Percentiles rank a stretch among this genome's conserved stretches.
Evolutionary conservation across 2,329 filamentous ascomycete genomes (phyloP).

Genomic region (Truncatella angustata): DNA sequence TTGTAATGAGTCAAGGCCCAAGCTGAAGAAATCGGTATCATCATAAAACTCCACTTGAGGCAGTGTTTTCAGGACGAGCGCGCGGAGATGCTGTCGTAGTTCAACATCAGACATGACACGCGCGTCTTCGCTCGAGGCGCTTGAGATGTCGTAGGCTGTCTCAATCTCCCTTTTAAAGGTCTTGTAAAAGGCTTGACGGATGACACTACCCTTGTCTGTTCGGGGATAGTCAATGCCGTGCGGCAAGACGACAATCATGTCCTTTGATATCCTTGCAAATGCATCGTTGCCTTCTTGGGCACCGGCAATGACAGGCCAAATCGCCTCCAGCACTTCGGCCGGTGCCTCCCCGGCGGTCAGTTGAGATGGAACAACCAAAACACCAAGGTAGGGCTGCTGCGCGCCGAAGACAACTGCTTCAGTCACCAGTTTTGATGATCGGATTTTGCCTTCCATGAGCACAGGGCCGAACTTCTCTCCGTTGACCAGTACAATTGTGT

Average conservation of each 20-base stretch:
- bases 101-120: slow-evolving; percentile 6
- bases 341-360: slow-evolving; percentile 15
- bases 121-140: slow-evolving; percentile 18
- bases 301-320: slow-evolving; percentile 33
- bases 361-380: slow-evolving; percentile 31
- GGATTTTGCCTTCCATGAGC: slow-evolving; percentile 41
- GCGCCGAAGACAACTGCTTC: slow-evolving; percentile 54
- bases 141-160: slow-evolving; percentile 30
- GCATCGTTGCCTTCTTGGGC: slow-evolving; percentile 29
- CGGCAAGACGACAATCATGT: slow-evolving; percentile 49
- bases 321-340: slow-evolving; percentile 25
- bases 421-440: slow-evolving; percentile 42
- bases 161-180: slow-evolving; percentile 43
- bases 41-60: slow-evolving; percentile 22
- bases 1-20: slow-evolving; percentile 58
- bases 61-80: slow-evolving; percentile 26
- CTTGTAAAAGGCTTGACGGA: slow-evolving; percentile 46
- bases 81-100: slow-evolving; percentile 27
- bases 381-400: slow-evolving; percentile 44
- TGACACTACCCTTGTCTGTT: slow-evolving; percentile 54
- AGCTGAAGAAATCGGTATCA: slow-evolving; percentile 56
- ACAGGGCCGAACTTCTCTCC: slow-evolving; percentile 34
- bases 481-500: slow-evolving; percentile 32
- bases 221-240: slow-evolving; percentile 38
- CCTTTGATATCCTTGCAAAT: slow-evolving; percentile 39